These are phyloP conservation scores for Cryphonectria carpinicola DNA, from an alignment of 2,329 filamentous ascomycete genomes.

Conservation along the genomic window DNA sequence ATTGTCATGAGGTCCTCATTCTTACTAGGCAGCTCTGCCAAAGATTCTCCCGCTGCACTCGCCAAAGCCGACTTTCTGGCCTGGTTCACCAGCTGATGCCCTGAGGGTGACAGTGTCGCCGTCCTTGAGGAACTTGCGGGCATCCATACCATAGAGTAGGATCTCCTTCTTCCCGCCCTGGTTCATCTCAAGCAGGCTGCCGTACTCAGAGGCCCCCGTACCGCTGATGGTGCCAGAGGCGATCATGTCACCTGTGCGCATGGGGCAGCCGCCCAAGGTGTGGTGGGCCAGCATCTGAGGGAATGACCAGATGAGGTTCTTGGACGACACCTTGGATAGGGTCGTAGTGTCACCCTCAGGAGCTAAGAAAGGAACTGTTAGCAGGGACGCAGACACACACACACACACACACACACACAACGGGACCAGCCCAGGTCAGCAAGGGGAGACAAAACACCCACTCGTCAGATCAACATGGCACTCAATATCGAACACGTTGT, in stretches of 20 bases:
- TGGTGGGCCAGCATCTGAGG: conserved; percentile 84
- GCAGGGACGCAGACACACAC: not conserved
- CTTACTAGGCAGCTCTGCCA: conserved; percentile 3
- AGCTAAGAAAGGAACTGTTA: conserved; percentile 28
- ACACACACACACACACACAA: no score
- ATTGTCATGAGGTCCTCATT: no score
- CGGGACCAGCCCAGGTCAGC: not conserved
- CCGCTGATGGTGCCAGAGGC: conserved; percentile 77
- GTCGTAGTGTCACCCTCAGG: conserved; percentile 56
- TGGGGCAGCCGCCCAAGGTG: conserved; percentile 73
- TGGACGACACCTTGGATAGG: conserved; percentile 63
- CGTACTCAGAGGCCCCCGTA: conserved; percentile 41
- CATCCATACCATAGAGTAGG: conserved; percentile 44
- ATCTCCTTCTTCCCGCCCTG: conserved; percentile 50
- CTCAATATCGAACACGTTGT: conserved; percentile 70
- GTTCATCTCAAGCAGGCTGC: conserved; percentile 51
- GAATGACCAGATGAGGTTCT: conserved; percentile 79
- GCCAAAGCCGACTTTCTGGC: conserved; percentile 48
- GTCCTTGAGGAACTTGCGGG: conserved; percentile 49
- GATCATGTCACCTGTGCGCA: conserved; percentile 74
- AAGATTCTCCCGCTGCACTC: conserved; percentile 45
- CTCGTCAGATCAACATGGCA: conserved; percentile 68
- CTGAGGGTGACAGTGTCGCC: conserved; percentile 49
- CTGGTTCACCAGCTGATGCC: conserved; percentile 41
- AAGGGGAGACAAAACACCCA: conserved; percentile 38